Base-by-base conservation (phyloP, 352 stramenopile species). In the Pythium volutum region DNA sequence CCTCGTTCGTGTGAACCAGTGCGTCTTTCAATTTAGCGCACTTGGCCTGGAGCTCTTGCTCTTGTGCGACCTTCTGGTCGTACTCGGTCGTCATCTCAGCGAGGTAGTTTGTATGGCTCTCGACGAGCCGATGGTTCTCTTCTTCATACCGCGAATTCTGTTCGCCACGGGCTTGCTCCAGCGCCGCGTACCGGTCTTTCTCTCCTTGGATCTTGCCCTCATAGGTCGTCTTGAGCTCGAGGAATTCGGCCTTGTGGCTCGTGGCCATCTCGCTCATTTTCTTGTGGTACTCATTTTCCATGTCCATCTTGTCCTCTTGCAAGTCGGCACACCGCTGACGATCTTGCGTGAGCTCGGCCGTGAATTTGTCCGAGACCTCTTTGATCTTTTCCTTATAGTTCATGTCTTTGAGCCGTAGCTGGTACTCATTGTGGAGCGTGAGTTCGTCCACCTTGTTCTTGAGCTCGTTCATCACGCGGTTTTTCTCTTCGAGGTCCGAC, bases 321-420 rank as follows among this genome's bases (percentile, higher is more conserved):
- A 98, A 65, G 33, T 97, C 84, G 15, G 91, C 69, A 64, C 92
- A 97, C 22, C 91, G 87, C 55, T 96, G 92, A 45, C 90, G 84
- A 68, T 97, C 92, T 62, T 97, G 87, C n/a, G 96, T 94, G 27
- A 98, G 70, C 56, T 98, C 93, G 20, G 94, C 83, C 1, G 81
- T 93, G 63, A 97, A 98, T 66, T 97, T 97, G 66, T 98, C 88
- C 1, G 87, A 97, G 3, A 97, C 79, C 60, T 98, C 94, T 67
- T 98, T 98, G 49, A 98, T 96, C 59, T 98, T 97, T 62, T 98
- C 94, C 51, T 88, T 91, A 74, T 97, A 97, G 68, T 97, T 97
- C 76, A 98, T 97, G 62, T 98, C 93, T 55, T 98, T 97, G 29
- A 98, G 68, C 3, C 94, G 81, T 33, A 98, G 69, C 51, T 98